Evolutionary conservation across 352 stramenopile species (phyloP), one percentile per base, ranked within the genome.

Genomic region (Lagenidium giganteum): DNA sequence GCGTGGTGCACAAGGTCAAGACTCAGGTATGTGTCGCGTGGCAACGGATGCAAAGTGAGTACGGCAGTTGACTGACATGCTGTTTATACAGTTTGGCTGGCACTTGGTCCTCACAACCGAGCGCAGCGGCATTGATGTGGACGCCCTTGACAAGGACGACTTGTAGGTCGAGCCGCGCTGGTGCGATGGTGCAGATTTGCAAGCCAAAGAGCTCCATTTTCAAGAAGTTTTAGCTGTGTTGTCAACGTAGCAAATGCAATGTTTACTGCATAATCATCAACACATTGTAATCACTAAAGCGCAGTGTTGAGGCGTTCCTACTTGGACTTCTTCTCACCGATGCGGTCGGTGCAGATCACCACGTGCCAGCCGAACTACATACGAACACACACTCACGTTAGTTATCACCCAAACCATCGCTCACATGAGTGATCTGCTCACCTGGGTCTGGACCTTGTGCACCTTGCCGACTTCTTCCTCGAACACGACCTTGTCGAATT

Each of bases 371-470:
- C 78, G 61, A 88, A 87, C 64, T 88, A 45, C 24, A 35, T 29
- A 3, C 22, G 36, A 33, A 11, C 5, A 24, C 8, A 4, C 25
- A 36, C 12, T 12, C 17, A 20, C 13, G 27, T 47, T 17, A 32
- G 16, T 45, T n/a, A n/a, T 3, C n/a, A 20, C 12, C 27, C 23
- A 31, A 17, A 8, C 13, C 24, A 31, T 13, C 4, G 8, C 12
- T 27, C 6, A 21, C 20, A 31, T 12, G 8, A 16, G 12, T 31
- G 8, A 31, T 29, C 11, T 1, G 31, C 54, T 24, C 43, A 70
- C 61, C 57, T 92, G 80, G 22, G 80, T 92, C 59, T 92, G 51
- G 27, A 92, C 80, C 66, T 92, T 92, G 74, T 89, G 73, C 34
- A 91, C 67, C 12, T 67, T 71, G 28, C 71, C 79, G 8, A 88